A percentile compares a stretch with the other conserved stretches of the same genome.
Conservation (phyloP, 2,329 filamentous ascomycete species). For the Neonectria punicea region DNA sequence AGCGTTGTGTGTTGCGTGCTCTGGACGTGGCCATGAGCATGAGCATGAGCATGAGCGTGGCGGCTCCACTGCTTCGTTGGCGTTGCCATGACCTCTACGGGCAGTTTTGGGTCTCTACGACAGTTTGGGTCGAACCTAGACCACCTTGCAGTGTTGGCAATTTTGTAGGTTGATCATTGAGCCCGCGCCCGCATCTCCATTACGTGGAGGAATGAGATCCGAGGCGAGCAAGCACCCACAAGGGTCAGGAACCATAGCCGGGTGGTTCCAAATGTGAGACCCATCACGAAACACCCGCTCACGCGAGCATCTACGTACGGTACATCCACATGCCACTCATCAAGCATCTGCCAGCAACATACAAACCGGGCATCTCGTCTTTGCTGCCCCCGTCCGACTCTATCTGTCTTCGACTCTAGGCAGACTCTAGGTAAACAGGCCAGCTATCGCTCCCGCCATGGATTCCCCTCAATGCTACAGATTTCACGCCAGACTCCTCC, state of each 20-base stretch:
- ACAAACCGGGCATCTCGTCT: conserved; percentile 3
- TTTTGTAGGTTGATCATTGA: neutral
- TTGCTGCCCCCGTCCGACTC: conserved; percentile 7
- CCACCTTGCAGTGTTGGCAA: no score
- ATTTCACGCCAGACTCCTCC: conserved; percentile 20
- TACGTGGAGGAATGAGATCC: neutral
- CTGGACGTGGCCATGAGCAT: neutral
- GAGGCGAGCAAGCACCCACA: conserved; percentile 12
- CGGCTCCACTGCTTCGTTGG: neutral
- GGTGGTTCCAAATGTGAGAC: conserved; percentile 11
- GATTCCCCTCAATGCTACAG: conserved; percentile 10
- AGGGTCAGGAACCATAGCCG: conserved; percentile 10
- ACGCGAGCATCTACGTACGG: conserved; percentile 25
- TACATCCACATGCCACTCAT: conserved; percentile 8
- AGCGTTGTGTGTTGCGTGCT: neutral
- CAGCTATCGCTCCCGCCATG: neutral
- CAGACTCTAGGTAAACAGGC: neutral
- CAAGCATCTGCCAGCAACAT: neutral
- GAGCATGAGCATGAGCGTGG: no score
- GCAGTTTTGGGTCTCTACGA: neutral
- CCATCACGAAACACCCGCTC: conserved; percentile 22
- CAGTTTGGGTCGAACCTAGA: neutral
- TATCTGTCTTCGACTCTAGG: conserved; percentile 8
- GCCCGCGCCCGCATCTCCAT: neutral
- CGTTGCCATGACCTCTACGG: neutral